Base-by-base conservation (phyloP, 768 basidiomycete species). In the Ramaria rubella region DNA sequence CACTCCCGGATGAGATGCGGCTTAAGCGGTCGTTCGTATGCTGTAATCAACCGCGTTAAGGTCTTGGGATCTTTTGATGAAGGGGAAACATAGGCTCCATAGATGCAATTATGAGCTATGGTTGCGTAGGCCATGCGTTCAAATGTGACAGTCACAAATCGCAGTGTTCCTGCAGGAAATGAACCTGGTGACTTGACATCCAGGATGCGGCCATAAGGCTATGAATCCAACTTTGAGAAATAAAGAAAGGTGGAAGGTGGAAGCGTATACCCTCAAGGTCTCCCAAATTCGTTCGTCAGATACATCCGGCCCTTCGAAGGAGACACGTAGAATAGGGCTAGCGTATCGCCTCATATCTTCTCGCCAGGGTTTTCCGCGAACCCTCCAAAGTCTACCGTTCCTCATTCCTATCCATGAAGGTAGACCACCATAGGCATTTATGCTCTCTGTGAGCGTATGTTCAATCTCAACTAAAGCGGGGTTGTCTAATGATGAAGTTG, bases 321-420 rank as follows among this genome's bases (percentile, higher is more conserved):
- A 72, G n/a, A 95, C 80, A 58, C 81, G 81, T 50, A 97, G 65
- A 8, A 86, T 75, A 2, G 76, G 73, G 19, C 87, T 86, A 0
- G 92, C 85, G 67, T 83, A 95, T 52, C 89, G 77, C 57, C 84
- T 76, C 81, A 97, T 83, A 61, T 98, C 95, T 89, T 94, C 92
- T 64, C 75, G 73, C 88, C 89, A 94, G 0, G 92, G 91, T 5
- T 72, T 73, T 1, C 91, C 90, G 68, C 78, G 81, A 33, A 91
- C 89, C 19, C 86, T 66, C 87, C 88, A 90, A 12, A 84, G 69
- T 55, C 73, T 73, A 2, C 82, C 82, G 9, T 43, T 27, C 38
- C 67, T 67, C 7, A 81, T 31, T 3, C 85, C 83, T 17, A 70
- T 61, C 83, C 86, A 92, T 3, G 82, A 82, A 9, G 81, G 81